phyloP scores from a whole-genome alignment of 176 grass and related monocot species.

The Paspalum vaginatum region DNA sequence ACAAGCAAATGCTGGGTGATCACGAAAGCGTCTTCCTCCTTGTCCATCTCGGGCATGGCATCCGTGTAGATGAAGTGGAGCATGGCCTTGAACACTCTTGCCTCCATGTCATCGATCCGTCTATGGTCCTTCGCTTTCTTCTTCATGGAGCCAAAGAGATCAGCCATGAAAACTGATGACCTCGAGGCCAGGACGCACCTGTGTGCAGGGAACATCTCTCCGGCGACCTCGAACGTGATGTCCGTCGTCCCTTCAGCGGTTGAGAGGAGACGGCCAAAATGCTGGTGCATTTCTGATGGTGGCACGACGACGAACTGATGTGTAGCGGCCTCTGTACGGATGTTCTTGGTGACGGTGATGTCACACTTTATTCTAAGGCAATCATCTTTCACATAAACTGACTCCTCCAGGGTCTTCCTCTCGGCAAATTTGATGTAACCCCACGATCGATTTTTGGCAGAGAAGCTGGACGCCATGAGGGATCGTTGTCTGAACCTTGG shows the following conservation, averaged over 20 bases:
- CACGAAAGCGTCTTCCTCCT: not conserved
- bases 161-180: not conserved
- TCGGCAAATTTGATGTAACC: no score
- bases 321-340: not conserved
- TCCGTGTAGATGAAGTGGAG: not conserved
- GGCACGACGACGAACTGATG: not conserved
- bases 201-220: not conserved
- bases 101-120: not conserved
- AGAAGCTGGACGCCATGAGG: not conserved
- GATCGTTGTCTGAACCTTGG: accelerated
- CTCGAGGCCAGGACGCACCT: not conserved
- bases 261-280: not conserved
- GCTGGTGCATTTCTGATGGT: not conserved
- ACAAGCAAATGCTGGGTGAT: not conserved
- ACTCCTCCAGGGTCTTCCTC: not conserved
- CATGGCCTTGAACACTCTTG: not conserved
- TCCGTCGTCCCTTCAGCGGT: not conserved
- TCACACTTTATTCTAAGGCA: not conserved
- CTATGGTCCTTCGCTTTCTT: not conserved
- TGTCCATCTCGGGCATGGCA: not conserved
- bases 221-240: not conserved
- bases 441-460: no score
- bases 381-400: not conserved
- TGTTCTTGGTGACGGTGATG: not conserved
- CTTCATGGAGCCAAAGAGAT: not conserved